Percentiles rank a stretch among this genome's conserved stretches.
These are phyloP conservation scores for Pseudogymnoascus sp. DNA, from an alignment of 2,329 filamentous ascomycete genomes.

Conservation along the genomic window DNA sequence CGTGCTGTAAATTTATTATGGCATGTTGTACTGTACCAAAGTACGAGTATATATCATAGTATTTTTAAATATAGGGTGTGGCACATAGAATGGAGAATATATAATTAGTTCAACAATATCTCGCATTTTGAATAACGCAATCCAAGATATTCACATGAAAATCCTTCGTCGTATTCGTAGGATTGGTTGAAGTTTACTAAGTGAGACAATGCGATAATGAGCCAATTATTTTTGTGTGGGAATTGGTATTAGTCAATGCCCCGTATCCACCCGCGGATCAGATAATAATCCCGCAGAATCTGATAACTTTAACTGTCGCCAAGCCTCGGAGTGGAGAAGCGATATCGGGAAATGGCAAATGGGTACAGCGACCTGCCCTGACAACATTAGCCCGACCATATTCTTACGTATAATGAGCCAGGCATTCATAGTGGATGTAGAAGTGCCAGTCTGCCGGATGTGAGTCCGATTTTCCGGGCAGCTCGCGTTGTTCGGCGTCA, in stretches of 20 bases:
- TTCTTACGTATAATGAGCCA: not conserved
- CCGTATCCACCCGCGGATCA: not conserved
- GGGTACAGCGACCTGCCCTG: not conserved
- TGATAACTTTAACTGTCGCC: constrained; percentile 4
- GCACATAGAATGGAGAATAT: not conserved
- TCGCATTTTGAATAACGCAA: not conserved
- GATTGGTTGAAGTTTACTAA: not conserved
- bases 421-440: too few species aligned
- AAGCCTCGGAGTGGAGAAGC: not conserved
- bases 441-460: not conserved
- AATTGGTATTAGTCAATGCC: not conserved
- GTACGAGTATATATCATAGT: not conserved
- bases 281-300: constrained; percentile 8
- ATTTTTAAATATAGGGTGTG: not conserved
- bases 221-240: not conserved
- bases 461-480: not conserved
- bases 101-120: not conserved
- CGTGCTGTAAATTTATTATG: constrained; percentile 16
- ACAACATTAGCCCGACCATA: not conserved
- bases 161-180: not conserved
- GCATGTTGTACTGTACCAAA: not conserved
- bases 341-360: not conserved
- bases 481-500: not conserved
- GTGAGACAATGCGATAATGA: not conserved
- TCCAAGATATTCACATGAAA: not conserved